Conservation (phyloP, 805 yeast genomes). For the Nematodospora valgi region DNA sequence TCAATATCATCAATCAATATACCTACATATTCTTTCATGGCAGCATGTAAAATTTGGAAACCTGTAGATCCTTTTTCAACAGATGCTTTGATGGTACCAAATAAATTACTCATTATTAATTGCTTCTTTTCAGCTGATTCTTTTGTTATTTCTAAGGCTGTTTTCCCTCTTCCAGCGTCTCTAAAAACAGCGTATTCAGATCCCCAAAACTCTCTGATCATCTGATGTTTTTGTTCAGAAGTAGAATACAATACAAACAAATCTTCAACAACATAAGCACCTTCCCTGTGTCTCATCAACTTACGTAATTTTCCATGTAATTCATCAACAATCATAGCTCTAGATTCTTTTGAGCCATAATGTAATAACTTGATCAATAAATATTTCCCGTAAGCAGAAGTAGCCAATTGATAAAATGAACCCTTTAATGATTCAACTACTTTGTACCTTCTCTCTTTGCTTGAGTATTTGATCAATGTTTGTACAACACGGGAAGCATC, state of each 20-base stretch:
- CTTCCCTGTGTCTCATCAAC: slow-evolving; percentile 94
- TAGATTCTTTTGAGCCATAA: slow-evolving; percentile 82
- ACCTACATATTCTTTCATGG: slow-evolving; percentile 83
- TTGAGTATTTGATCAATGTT: slow-evolving; percentile 82
- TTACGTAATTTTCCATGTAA: slow-evolving; percentile 88
- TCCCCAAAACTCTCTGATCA: slow-evolving; percentile 96
- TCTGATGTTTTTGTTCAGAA: slow-evolving; percentile 79
- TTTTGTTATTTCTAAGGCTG: slow-evolving; percentile 60
- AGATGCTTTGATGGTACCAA: slow-evolving; percentile 81
- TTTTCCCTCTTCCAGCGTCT: slow-evolving; percentile 63
- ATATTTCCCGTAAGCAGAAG: slow-evolving; percentile 92
- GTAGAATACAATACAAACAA: slow-evolving; percentile 80
- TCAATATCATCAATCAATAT: slow-evolving; percentile 57
- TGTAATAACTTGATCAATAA: slow-evolving; percentile 83
- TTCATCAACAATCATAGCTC: slow-evolving; percentile 74
- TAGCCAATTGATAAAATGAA: slow-evolving; percentile 75
- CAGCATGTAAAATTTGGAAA: slow-evolving; percentile 92
- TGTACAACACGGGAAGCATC: slow-evolving; percentile 97
- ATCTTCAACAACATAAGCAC: slow-evolving; percentile 97
- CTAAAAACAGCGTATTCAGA: slow-evolving; percentile 89
- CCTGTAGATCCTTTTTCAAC: slow-evolving; percentile 96
- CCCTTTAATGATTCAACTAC: slow-evolving; percentile 72
- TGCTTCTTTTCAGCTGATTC: slow-evolving; percentile 77
- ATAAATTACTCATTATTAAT: slow-evolving; percentile 69
- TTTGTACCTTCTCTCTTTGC: slow-evolving; percentile 71